These are phyloP conservation scores for Dimargaris cristalligena DNA, from an alignment of 192 early-diverging fungal species.

Conservation along the genomic window DNA sequence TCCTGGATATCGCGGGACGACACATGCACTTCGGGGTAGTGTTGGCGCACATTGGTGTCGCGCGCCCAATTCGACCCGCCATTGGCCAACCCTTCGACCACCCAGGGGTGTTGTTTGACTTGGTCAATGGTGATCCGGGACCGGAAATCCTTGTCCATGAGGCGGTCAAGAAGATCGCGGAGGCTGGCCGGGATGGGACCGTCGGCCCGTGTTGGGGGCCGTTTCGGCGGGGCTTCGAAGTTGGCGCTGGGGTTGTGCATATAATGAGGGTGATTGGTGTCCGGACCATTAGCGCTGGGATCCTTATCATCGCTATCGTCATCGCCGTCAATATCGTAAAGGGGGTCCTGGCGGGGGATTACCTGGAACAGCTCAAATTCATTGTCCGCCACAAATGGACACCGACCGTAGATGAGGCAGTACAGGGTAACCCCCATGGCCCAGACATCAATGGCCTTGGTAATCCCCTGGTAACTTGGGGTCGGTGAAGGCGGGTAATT, in stretches of 20 bases:
- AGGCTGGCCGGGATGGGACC: constrained; percentile 34
- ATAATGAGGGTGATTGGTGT: too few relatives aligned
- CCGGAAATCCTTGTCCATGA: constrained; percentile 78
- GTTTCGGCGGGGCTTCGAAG: too few relatives aligned
- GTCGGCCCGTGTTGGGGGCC: too few relatives aligned
- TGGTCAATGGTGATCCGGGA: constrained; percentile 71
- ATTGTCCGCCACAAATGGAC: constrained; percentile 84
- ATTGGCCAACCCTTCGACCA: constrained; percentile 45
- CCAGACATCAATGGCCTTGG: constrained; percentile 92
- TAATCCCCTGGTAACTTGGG: constrained; percentile 29
- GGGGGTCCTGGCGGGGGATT: constrained; percentile 57
- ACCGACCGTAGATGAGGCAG: constrained; percentile 78
- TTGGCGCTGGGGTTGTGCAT: too few relatives aligned
- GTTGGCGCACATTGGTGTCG: constrained; percentile 50
- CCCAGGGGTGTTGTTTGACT: constrained; percentile 90
- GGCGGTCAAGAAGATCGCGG: constrained; percentile 47
- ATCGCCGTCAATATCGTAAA: constrained; percentile 30
- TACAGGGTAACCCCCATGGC: constrained; percentile 93
- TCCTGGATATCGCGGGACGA: constrained; percentile 63
- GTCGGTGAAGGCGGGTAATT: constrained; percentile 13
- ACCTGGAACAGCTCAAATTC: constrained; percentile 94
- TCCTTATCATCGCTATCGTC: constrained; percentile 14
- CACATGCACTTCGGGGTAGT: constrained; percentile 50
- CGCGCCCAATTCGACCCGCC: constrained; percentile 54
- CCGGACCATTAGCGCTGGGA: too few relatives aligned